Evolutionary conservation across 495 filamentous ascomycete genomes (phyloP), one percentile per base, ranked within the genome.

Genomic region (Cercophora samala): DNA sequence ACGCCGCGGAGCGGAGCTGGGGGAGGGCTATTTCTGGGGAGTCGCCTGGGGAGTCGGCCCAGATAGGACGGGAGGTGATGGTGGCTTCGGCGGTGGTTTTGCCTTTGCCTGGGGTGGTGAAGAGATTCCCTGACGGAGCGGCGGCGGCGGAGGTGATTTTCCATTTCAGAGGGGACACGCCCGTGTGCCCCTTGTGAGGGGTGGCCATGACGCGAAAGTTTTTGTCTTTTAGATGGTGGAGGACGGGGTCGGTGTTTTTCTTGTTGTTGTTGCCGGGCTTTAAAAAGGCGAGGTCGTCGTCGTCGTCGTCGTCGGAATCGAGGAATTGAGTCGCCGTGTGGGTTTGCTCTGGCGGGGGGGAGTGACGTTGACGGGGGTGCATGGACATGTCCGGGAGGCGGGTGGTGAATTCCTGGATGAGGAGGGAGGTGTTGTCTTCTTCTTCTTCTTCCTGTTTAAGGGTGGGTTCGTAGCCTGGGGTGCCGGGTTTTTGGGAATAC

Each of bases 121-220:
- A 71, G 62, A 51, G 65, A n/a, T n/a, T n/a, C n/a, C n/a, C n/a
- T n/a, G n/a, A n/a, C n/a, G n/a, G n/a, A n/a, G n/a, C n/a, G n/a
- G n/a, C n/a, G n/a, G n/a, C n/a, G n/a, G n/a, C n/a, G 70, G 62
- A 72, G 17, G 73, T 73, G 17, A 78, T 72, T 60, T 74, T 77
- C 76, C 76, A 78, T 60, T 74, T 76, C 67, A 79, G 68, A 59
- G 76, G 70, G 54, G 77, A 71, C 56, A 80, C 54, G 32, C 65
- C 67, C 24, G 69, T 71, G 17, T 25, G 60, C 21, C 66, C 68
- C 64, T 81, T 90, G 61, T 91, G 88, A 0, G 95, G 96, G 9
- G 95, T 99, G 15, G 95, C 93, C 79, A 93, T 90, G 1, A 99
- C 79, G 29, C 96, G 91, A 77, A 96, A 99, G 55, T 90, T 97